Evolutionary conservation across 805 yeast genomes (phyloP).

Genomic region (Kodamaea restingae): DNA sequence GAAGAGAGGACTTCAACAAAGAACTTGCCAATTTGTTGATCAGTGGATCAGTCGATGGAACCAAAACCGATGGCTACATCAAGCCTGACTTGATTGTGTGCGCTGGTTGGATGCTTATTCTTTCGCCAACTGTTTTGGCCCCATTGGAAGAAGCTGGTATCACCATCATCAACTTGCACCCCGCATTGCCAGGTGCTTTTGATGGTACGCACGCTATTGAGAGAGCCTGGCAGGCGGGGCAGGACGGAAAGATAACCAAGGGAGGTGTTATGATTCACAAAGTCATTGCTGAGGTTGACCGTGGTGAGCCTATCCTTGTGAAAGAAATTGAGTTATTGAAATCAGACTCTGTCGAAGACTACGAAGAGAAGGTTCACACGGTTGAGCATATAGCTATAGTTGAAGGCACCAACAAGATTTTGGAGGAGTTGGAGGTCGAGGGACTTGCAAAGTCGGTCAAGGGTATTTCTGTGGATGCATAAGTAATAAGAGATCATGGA

Average conservation of each 20-base stretch:
- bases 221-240: constrained; percentile 94
- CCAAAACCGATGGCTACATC: constrained; percentile 23
- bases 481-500: too few relatives aligned
- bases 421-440: constrained; percentile 29
- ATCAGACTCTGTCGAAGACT: constrained; percentile 73
- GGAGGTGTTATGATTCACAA: constrained; percentile 97
- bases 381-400: constrained; percentile 90
- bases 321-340: constrained; percentile 67
- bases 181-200: constrained; percentile 95
- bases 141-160: constrained; percentile 59
- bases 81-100: constrained; percentile 88
- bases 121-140: constrained; percentile 69
- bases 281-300: constrained; percentile 94
- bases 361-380: constrained; percentile 77
- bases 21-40: constrained; percentile 73
- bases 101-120: constrained; percentile 97
- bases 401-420: constrained; percentile 74
- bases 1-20: constrained; percentile 67
- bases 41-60: constrained; percentile 40
- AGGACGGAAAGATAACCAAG: constrained; percentile 64
- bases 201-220: constrained; percentile 98
- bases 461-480: background rate
- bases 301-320: constrained; percentile 85
- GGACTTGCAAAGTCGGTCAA: background rate
- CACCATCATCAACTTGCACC: constrained; percentile 89